These are phyloP conservation scores for Metschnikowia proteae DNA, from an alignment of 805 yeast species.

Conservation along the genomic window DNA sequence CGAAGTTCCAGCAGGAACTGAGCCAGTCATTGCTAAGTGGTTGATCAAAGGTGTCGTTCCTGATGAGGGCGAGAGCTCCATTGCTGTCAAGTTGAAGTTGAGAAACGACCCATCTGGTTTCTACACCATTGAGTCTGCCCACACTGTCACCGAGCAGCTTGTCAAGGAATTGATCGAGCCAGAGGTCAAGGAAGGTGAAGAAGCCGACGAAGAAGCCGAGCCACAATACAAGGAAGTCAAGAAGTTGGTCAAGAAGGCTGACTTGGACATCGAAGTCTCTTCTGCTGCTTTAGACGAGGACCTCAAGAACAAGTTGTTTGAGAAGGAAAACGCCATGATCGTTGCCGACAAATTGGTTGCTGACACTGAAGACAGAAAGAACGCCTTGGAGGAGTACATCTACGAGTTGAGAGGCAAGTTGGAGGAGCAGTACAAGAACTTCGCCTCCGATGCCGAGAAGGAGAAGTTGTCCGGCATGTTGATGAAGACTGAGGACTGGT, in stretches of 20 bases:
- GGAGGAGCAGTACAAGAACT: constrained; percentile 83
- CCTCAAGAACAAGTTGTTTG: constrained; percentile 59
- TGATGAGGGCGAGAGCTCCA: constrained; percentile 67
- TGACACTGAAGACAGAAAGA: constrained; percentile 98
- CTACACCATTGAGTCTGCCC: constrained; percentile 89
- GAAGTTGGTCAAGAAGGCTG: constrained; percentile 89
- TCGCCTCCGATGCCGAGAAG: constrained; percentile 91
- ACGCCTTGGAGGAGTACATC: constrained; percentile 96
- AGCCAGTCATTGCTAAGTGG: constrained; percentile 76
- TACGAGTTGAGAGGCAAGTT: constrained; percentile 96
- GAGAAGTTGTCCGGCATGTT: constrained; percentile 67
- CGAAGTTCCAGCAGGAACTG: constrained; percentile 68
- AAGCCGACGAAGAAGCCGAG: constrained; percentile 59
- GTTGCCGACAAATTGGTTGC: constrained; percentile 94
- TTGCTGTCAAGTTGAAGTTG: constrained; percentile 87
- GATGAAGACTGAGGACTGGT: constrained; percentile 93
- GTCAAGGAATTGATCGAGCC: constrained; percentile 83
- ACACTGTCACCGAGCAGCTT: constrained; percentile 86
- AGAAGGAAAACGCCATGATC: constrained; percentile 79
- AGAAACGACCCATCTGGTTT: constrained; percentile 97
- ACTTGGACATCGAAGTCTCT: constrained; percentile 56
- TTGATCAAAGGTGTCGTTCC: constrained; percentile 79
- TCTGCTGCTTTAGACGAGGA: constrained; percentile 60
- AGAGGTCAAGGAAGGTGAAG: constrained; percentile 47
- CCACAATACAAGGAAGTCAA: constrained; percentile 87